Percentiles rank a stretch among this genome's conserved stretches.
Evolutionary conservation across 305 asterid species (phyloP).

Genomic region (Fraxinus dipetala): DNA sequence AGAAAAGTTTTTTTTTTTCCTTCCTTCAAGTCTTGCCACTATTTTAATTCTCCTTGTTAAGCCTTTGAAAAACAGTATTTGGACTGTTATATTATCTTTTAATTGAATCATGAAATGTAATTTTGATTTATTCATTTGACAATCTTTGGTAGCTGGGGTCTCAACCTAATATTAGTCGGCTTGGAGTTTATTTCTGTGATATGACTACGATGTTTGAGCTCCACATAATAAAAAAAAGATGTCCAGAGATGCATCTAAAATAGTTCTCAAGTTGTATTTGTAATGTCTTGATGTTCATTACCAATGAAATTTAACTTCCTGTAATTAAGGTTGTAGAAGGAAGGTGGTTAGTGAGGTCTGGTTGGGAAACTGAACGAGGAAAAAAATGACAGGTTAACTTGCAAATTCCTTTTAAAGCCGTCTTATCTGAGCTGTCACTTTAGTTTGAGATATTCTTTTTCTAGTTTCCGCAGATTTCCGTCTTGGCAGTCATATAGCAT

Average conservation of each 20-base stretch:
- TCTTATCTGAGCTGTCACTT: constrained; percentile 17
- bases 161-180: neutral
- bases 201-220: constrained; percentile 13
- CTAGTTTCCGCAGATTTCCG: constrained; percentile 14
- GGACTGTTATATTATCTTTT: constrained; percentile 7
- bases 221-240: neutral
- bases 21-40: neutral
- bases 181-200: neutral
- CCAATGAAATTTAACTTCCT: neutral
- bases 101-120: constrained; percentile 2
- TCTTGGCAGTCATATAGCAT: neutral
- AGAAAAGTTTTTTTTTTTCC: neutral
- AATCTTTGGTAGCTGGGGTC: constrained; percentile 12
- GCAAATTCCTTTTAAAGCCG: neutral
- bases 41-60: neutral
- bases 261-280: constrained; percentile 4
- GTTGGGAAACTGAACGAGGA: neutral
- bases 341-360: constrained; percentile 1
- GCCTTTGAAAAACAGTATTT: neutral
- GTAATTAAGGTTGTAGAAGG: constrained; percentile 15
- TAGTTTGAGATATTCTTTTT: constrained; percentile 15
- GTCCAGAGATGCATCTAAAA: constrained; percentile 1
- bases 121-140: neutral
- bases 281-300: constrained; percentile 14
- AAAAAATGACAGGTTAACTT: neutral